phyloP scores from a whole-genome alignment of 2,329 filamentous ascomycete species.

The Fusarium sp. region DNA sequence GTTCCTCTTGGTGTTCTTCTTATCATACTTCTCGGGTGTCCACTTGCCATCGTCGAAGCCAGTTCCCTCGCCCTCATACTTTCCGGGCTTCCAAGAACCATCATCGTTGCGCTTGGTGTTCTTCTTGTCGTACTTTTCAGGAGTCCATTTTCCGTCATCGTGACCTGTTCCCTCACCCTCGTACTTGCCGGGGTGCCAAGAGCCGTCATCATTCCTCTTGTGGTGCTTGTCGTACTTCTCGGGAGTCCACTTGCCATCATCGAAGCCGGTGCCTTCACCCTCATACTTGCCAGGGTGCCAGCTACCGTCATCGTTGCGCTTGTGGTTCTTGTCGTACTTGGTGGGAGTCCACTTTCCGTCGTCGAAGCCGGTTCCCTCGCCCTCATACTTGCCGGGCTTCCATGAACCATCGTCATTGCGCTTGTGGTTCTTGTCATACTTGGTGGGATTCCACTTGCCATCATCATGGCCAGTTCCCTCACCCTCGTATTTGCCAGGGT shows the following conservation, averaged over 20 bases:
- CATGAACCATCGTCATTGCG: slow-evolving; percentile 12
- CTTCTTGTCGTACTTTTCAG: slow-evolving; percentile 7
- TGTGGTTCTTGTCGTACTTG: slow-evolving; percentile 7
- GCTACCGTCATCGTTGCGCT: slow-evolving; percentile 1
- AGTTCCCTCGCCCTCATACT: slow-evolving; percentile 9
- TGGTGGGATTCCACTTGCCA: slow-evolving; percentile 5
- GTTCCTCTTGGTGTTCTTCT: neutral
- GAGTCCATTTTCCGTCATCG: slow-evolving; percentile 12
- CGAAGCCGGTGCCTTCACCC: slow-evolving; percentile 1
- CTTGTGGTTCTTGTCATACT: neutral
- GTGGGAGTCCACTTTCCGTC: slow-evolving; percentile 9
- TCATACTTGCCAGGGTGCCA: slow-evolving; percentile 9
- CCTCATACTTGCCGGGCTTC: slow-evolving; percentile 27
- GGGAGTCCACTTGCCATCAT: slow-evolving; percentile 10
- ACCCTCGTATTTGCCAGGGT: slow-evolving; percentile 28
- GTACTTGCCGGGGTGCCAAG: slow-evolving; percentile 24
- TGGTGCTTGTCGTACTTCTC: neutral
- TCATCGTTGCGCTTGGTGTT: slow-evolving; percentile 1
- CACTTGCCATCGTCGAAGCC: slow-evolving; percentile 11
- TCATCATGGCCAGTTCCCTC: slow-evolving; percentile 12
- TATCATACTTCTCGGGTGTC: slow-evolving; percentile 2
- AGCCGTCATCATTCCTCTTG: slow-evolving; percentile 9
- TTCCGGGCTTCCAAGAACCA: neutral
- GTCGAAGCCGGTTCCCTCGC: slow-evolving; percentile 8
- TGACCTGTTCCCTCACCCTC: slow-evolving; percentile 16